These are phyloP conservation scores for Verticillium albo-atrum DNA, from an alignment of 2,329 filamentous ascomycete species.

Conservation along the genomic window DNA sequence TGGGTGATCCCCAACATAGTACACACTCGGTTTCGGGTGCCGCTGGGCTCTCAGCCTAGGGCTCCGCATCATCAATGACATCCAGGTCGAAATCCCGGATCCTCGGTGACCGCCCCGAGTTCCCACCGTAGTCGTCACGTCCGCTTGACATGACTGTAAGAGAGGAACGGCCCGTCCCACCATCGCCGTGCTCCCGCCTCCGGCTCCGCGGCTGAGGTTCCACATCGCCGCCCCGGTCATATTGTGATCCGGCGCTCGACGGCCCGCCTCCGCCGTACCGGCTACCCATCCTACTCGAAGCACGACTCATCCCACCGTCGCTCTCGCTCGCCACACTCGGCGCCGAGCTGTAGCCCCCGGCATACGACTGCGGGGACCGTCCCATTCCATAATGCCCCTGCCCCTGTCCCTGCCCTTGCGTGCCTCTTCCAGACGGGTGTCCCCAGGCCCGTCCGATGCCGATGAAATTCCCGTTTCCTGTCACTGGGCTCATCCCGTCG, in stretches of 20 bases:
- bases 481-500: slow-evolving; percentile 16
- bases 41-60: slow-evolving; percentile 7
- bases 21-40: background rate
- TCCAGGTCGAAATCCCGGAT: slow-evolving; percentile 33
- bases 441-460: background rate
- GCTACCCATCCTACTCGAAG: slow-evolving; percentile 18
- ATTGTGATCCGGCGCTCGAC: background rate
- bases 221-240: background rate
- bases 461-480: background rate
- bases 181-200: slow-evolving; percentile 4
- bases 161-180: background rate
- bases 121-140: background rate
- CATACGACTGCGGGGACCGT: slow-evolving; percentile 15
- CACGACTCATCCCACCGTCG: slow-evolving; percentile 7
- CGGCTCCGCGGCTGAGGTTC: slow-evolving; percentile 1
- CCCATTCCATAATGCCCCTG: slow-evolving; percentile 11
- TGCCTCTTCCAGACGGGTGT: background rate
- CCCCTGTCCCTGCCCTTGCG: slow-evolving; percentile 1
- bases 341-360: slow-evolving; percentile 18
- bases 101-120: slow-evolving; percentile 13
- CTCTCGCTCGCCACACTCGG: slow-evolving; percentile 23
- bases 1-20: background rate
- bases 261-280: slow-evolving; percentile 3
- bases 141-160: background rate
- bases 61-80: slow-evolving; percentile 24